Percentiles rank a stretch among this genome's conserved stretches.
These are phyloP conservation scores for Acanthamoeba rhysodes DNA, from an alignment of 208 protist species.

Conservation along the genomic window DNA sequence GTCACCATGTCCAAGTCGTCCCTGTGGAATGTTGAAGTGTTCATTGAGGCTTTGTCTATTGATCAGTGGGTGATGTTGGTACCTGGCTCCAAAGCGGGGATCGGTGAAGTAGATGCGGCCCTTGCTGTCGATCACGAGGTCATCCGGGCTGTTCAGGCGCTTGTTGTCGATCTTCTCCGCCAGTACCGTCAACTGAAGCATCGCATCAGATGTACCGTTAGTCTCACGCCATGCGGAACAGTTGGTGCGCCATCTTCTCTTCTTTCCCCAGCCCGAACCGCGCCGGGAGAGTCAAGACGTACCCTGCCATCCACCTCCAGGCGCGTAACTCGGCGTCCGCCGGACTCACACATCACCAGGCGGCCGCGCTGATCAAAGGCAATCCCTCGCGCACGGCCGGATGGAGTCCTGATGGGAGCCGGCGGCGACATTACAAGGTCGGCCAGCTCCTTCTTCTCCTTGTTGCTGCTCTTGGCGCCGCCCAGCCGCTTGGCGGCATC, in stretches of 20 bases:
- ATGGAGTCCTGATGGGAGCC: neutral
- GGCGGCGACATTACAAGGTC: neutral
- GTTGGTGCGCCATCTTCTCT: too few relatives aligned
- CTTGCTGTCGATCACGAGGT: conserved; percentile 27
- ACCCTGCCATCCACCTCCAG: neutral
- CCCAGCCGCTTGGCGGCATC: neutral
- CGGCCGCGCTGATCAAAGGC: conserved; percentile 2
- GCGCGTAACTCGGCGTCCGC: neutral
- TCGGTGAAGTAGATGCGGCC: conserved; percentile 23
- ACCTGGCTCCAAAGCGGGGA: neutral
- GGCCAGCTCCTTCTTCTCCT: neutral
- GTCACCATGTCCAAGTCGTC: neutral
- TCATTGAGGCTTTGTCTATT: neutral
- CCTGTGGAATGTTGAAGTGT: neutral
- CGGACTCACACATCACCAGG: conserved; percentile 14
- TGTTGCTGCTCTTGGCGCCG: neutral
- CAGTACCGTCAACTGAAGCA: neutral
- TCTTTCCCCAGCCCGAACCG: too few relatives aligned
- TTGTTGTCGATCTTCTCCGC: conserved; percentile 39
- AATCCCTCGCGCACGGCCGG: neutral
- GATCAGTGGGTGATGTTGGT: neutral
- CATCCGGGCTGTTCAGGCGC: conserved; percentile 7
- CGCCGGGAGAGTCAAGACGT: neutral
- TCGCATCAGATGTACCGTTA: neutral
- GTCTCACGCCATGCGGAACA: neutral